Evolutionary conservation across 805 yeast species (phyloP), one percentile per base, ranked within the genome.

Genomic region (Yamadazyma insecticola): DNA sequence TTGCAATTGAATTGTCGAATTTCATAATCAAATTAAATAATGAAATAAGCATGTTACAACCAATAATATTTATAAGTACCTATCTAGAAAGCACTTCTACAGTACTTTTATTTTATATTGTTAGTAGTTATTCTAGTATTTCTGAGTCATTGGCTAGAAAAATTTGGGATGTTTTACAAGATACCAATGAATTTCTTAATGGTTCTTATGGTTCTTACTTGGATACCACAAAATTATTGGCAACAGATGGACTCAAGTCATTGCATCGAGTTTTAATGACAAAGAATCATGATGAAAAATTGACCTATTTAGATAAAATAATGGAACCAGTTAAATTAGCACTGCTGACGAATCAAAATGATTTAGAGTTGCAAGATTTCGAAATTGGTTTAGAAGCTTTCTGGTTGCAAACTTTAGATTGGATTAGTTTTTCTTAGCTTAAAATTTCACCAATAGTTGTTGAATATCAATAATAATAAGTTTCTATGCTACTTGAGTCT

Each of bases 81-180:
- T 47, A 47, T 22, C 21, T 47, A 13, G 51, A 47, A 26, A 39
- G 44, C 30, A 37, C 51, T 6, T 45, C 41, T 13, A 43, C 48
- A 3, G 37, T 47, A 10, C 35, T 45, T 5, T 28, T 47, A 16
- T 45, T 47, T 25, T 43, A 37, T 23, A 36, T 45, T 5, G 32
- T 43, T 5, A 43, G 44, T 23, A 32, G 30, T 23, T 28, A 33
- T 22, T 32, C 28, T 5, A 22, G 34, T 12, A 41, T 45, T 15
- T 21, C 47, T 9, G 45, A 41, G 22, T 35, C 37, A 6, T 21
- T 33, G 15, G 46, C 45, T 10, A 27, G 31, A 13, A 33, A 29
- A 10, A 43, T 46, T 15, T 44, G 49, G 46, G 37, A 39, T 25
- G 41, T 41, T n/a, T 35, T 45, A 9, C 40, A 43, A 28, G 43